These are phyloP conservation scores for Pancytospora epiphaga DNA, from an alignment of 371 early-diverging fungal species.

Conservation along the genomic window DNA sequence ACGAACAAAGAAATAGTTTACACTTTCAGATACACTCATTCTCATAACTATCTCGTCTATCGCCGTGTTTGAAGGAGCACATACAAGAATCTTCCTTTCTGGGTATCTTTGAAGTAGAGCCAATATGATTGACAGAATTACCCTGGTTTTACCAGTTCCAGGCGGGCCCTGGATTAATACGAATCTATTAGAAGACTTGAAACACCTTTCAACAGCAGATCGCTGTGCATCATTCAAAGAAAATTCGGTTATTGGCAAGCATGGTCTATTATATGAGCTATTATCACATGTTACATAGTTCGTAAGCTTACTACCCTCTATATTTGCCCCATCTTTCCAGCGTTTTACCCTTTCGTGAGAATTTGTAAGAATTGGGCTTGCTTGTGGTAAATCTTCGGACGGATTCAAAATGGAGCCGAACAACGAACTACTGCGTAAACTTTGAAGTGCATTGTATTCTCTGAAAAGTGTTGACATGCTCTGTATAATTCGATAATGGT, in stretches of 20 bases:
- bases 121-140: background rate
- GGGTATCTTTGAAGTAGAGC: background rate
- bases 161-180: constrained; percentile 86
- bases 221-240: no score
- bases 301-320: no score
- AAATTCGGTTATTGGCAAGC: no score
- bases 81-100: constrained; percentile 1
- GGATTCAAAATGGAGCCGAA: background rate
- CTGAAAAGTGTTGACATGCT: background rate
- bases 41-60: background rate
- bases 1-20: background rate
- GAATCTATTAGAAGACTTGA: constrained; percentile 68
- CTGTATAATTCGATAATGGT: background rate
- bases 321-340: no score
- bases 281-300: no score
- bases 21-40: background rate
- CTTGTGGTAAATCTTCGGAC: no score
- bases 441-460: background rate
- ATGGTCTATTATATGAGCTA: no score
- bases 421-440: background rate
- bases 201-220: background rate
- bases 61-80: constrained; percentile 7
- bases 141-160: constrained; percentile 70
- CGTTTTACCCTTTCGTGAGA: no score
- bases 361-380: no score